Evolutionary conservation across 2,329 filamentous ascomycete species (phyloP).

Genomic region (Calonectria multiphialidica): DNA sequence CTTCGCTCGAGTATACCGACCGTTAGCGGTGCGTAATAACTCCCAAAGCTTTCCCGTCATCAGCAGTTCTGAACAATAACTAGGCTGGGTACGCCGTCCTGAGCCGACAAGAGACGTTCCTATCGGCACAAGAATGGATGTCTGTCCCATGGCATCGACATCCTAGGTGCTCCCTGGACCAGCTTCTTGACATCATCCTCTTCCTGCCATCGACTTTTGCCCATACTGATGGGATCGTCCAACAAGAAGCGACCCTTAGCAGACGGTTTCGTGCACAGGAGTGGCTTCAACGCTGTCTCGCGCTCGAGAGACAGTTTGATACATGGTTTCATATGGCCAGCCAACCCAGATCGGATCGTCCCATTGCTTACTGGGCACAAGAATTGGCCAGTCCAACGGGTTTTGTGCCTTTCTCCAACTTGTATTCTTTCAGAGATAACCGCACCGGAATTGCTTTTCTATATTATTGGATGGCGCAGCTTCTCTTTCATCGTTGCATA

Average conservation of each 20-base stretch:
- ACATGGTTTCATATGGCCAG: constrained; percentile 58
- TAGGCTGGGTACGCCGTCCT: constrained; percentile 63
- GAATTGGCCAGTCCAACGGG: constrained; percentile 45
- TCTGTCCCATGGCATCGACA: constrained; percentile 64
- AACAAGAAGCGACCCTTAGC: constrained; percentile 52
- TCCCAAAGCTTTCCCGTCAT: neutral
- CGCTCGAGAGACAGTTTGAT: constrained; percentile 61
- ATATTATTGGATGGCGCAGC: constrained; percentile 66
- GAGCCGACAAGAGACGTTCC: constrained; percentile 62
- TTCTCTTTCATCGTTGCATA: constrained; percentile 63
- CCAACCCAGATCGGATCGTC: constrained; percentile 42
- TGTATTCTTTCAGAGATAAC: constrained; percentile 59
- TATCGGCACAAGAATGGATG: constrained; percentile 65
- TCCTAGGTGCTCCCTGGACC: constrained; percentile 63
- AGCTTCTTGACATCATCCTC: constrained; percentile 63
- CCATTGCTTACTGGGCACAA: constrained; percentile 56
- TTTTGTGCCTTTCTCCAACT: constrained; percentile 58
- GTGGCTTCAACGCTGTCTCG: constrained; percentile 60
- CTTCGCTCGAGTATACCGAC: constrained; percentile 67
- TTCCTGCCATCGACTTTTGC: constrained; percentile 61
- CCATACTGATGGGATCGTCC: constrained; percentile 57
- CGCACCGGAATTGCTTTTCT: constrained; percentile 60
- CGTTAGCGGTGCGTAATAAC: constrained; percentile 60
- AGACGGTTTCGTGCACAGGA: constrained; percentile 61
- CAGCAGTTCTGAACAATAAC: constrained; percentile 29